phyloP scores from a whole-genome alignment of 768 basidiomycete species.

The Filobasidium wieringae region DNA sequence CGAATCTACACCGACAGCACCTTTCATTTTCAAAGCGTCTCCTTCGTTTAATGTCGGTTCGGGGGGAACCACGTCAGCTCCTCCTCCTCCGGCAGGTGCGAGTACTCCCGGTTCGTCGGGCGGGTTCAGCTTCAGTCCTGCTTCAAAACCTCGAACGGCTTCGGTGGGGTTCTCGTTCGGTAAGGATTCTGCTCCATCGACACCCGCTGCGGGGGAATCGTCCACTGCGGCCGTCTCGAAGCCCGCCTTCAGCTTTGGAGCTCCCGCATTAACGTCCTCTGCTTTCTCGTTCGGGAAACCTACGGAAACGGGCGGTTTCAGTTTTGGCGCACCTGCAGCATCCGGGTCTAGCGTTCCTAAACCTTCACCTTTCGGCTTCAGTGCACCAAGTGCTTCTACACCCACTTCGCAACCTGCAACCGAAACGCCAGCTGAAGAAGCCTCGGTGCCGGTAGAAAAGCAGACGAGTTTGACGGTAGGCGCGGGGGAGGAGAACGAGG shows the following conservation, averaged over 20 bases:
- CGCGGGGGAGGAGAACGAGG: constrained; percentile 12
- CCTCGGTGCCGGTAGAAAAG: background rate
- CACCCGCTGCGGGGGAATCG: background rate
- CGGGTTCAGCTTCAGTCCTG: constrained; percentile 1
- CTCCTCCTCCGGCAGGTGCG: background rate
- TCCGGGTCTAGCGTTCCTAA: background rate
- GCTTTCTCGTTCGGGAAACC: constrained; percentile 4
- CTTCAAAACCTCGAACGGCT: constrained; percentile 1
- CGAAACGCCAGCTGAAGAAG: constrained; percentile 1
- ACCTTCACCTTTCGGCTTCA: constrained; percentile 9
- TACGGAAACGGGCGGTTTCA: background rate
- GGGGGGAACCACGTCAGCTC: background rate
- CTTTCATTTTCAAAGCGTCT: constrained; percentile 12
- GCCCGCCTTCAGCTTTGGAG: background rate
- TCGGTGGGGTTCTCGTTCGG: constrained; percentile 6
- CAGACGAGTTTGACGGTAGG: constrained; percentile 3
- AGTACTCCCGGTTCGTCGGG: background rate
- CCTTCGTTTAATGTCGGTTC: constrained; percentile 7
- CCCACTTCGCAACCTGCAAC: background rate
- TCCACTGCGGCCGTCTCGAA: background rate
- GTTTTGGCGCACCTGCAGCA: constrained; percentile 1
- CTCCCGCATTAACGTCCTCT: background rate
- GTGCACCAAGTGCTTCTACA: background rate
- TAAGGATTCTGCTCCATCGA: background rate
- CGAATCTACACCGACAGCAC: background rate